Base-by-base conservation (phyloP, 768 basidiomycete genomes). In the Russula sp. region DNA sequence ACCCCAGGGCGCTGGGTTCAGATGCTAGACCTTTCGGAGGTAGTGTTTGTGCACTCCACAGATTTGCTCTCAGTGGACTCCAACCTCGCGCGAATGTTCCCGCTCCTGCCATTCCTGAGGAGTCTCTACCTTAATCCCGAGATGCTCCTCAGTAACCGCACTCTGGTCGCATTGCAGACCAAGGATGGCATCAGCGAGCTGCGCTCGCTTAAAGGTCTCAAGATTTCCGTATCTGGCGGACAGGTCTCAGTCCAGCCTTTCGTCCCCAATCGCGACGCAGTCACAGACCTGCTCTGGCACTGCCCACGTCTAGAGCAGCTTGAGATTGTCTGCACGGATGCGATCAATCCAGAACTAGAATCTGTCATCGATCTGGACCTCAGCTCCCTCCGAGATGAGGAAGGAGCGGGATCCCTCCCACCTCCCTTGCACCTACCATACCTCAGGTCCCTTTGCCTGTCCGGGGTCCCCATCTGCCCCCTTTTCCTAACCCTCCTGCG, bases 1-100 rank as follows among this genome's bases (percentile, higher is more conserved):
- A 82, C 88, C 0, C 94, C 94, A 1, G 94, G 94, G 34, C 81
- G 94, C 71, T 95, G 91, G 88, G 84, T 96, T 1, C 87, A 86
- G 62, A 73, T 71, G 10, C 77, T 97, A 27, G 88, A 96, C 73
- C 75, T 97, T 6, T 85, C 89, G 5, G 73, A 75, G 67, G 71
- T 49, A 77, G 76, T 68, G 70, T 69, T 51, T 75, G 80, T 31
- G 76, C 78, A 66, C 73, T 77, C 49, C 14, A 35, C 22, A 9
- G 79, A 86, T 57, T 76, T 79, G 31, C 78, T 87, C 54, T 69
- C 71, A 20, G 72, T 88, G 9, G 91, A 93, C 72, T 79, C 82
- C 10, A 74, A 87, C 42, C 78, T 93, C 34, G 83, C 83, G 13
- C 74, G 73, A 34, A 70, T 93, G 14, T 88, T 91, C 64, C 84